Percentiles rank a stretch among this genome's conserved stretches.
These are phyloP conservation scores for Camellia japonica DNA, from an alignment of 148 eudicot species.

Conservation along the genomic window DNA sequence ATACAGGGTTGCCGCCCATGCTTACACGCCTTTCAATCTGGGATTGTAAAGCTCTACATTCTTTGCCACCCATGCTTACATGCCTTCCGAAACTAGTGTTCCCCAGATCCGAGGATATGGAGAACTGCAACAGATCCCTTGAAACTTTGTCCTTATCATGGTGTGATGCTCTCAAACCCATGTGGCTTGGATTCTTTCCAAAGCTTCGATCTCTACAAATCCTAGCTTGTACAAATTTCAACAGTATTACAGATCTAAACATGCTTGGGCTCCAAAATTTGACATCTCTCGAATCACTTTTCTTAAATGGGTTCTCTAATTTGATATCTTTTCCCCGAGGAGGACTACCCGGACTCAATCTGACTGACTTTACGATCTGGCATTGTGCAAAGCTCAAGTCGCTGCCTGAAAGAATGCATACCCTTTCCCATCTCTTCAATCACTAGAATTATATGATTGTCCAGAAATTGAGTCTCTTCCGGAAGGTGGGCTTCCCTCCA, in stretches of 20 bases:
- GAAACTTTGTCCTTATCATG: background rate
- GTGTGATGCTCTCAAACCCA: background rate
- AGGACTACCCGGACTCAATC: background rate
- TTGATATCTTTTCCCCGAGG: background rate
- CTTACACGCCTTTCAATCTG: too few species aligned
- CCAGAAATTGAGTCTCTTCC: background rate
- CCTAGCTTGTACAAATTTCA: background rate
- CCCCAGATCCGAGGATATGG: too few species aligned
- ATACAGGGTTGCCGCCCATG: too few species aligned
- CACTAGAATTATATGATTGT: background rate
- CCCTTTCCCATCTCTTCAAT: conserved; percentile 7
- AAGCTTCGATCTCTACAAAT: background rate
- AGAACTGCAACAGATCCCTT: too few species aligned
- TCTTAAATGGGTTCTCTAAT: background rate
- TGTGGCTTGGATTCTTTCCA: background rate
- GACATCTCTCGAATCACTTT: background rate
- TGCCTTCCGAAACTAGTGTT: too few species aligned
- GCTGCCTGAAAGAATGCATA: conserved; percentile 7
- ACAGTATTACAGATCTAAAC: background rate
- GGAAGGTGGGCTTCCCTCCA: background rate
- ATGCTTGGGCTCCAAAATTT: background rate
- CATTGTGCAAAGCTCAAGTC: background rate
- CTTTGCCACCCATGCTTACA: too few species aligned
- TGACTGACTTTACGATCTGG: background rate
- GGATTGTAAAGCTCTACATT: too few species aligned